Evolutionary conservation across 768 basidiomycete genomes (phyloP).

Genomic region (Psilocybe sp.): DNA sequence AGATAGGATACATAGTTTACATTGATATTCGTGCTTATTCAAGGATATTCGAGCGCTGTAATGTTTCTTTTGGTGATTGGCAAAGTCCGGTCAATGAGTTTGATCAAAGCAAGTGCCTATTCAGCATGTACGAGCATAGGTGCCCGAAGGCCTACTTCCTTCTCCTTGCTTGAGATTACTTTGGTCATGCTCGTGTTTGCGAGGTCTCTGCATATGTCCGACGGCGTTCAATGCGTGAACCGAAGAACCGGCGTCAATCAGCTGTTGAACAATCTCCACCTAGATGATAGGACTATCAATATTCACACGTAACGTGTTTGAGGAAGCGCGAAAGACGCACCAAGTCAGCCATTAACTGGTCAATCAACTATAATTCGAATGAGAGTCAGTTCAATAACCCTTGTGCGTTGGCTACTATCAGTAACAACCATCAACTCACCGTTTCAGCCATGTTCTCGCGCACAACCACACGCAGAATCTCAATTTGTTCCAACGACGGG

Average conservation of each 20-base stretch:
- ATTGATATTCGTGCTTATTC: too few species aligned
- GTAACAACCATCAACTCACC: constrained; percentile 21
- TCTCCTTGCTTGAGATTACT: constrained; percentile 49
- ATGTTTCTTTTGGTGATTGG: too few species aligned
- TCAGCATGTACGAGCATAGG: constrained; percentile 69
- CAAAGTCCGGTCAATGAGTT: too few species aligned
- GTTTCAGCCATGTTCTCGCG: constrained; percentile 56
- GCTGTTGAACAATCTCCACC: constrained; percentile 63
- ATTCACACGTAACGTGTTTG: background rate
- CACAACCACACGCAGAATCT: constrained; percentile 66
- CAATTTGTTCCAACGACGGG: constrained; percentile 48
- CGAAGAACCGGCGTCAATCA: constrained; percentile 45
- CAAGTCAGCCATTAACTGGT: constrained; percentile 66
- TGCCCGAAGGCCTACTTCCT: constrained; percentile 50
- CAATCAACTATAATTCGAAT: constrained; percentile 44
- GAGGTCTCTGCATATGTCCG: constrained; percentile 22
- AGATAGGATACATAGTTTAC: too few species aligned
- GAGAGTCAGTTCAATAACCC: background rate
- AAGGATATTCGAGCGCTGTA: too few species aligned
- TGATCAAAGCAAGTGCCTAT: background rate
- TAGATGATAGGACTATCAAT: constrained; percentile 20
- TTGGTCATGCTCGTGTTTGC: constrained; percentile 34
- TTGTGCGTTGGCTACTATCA: background rate
- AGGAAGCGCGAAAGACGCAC: constrained; percentile 37
- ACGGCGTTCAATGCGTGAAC: constrained; percentile 50